Base-by-base conservation (phyloP, 495 filamentous ascomycete genomes). In the Podospora fimiseda region DNA sequence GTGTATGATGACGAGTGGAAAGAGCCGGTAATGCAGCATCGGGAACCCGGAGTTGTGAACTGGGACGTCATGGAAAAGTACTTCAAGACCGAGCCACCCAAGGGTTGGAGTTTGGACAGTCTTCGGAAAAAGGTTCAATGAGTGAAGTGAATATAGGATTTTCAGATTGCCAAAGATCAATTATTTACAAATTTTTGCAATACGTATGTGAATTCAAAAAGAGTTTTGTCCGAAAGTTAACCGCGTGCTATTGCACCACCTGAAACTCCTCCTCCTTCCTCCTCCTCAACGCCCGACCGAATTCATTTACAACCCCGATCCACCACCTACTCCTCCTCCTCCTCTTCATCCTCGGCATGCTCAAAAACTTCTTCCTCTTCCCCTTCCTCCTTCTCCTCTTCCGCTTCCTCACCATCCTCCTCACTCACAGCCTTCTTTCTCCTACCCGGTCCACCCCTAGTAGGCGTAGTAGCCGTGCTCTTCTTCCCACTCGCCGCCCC, bases 21-120 rank as follows among this genome's bases (percentile, higher is more conserved):
- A 9, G 63, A 65, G 36, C 59, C 66, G 6, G 48, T 40, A 19
- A 50, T 67, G 20, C 58, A 69, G 37, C 53, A 65, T 16, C 54
- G 63, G 14, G 50, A 52, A 21, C 53, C 49, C 11, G 68, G 65
- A 4, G 62, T 62, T 9, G 68, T 70, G 11, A 60, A 70, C 49
- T 70, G 65, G 65, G 56, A 57, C 16, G 57, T 43, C 16, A 56
- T 70, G 58, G 52, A 60, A 43, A n/a, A 60, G 43, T 15, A 59
- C 21, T 59, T 59, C 43, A 52, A 44, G 57, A 55, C 47, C 24
- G 39, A 48, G 36, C 49, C 46, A 11, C 49, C 44, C 13, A 39
- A 40, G 44, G 50, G 53, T 9, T 59, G 51, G 48, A 55, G n/a
- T 11, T 13, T 51, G 7, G 48, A 56, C 39, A 11, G 37, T 18